Evolutionary conservation across 306 rosid species (phyloP).

Genomic region (Vigna hirtella): DNA sequence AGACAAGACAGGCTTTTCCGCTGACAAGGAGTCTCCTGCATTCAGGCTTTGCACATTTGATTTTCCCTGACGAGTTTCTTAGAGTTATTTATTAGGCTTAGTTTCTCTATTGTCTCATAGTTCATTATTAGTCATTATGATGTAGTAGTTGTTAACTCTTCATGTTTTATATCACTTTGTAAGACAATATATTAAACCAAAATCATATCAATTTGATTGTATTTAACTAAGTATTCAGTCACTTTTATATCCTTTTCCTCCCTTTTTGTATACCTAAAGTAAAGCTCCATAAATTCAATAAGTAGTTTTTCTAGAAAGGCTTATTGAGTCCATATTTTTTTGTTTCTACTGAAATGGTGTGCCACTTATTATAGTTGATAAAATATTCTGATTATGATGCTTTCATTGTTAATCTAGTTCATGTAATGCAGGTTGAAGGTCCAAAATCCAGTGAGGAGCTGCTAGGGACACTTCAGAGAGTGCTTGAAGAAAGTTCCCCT

Average conservation of each 20-base stretch:
- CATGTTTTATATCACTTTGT: not conserved
- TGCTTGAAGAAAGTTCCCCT: slow-evolving; percentile 90
- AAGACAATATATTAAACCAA: not conserved
- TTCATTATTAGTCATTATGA: no score
- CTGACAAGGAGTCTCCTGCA: no score
- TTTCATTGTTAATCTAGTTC: slow-evolving; percentile 36
- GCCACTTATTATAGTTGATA: slow-evolving; percentile 24
- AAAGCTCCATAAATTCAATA: not conserved
- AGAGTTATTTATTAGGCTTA: no score
- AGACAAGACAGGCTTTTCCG: no score
- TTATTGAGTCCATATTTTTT: slow-evolving; percentile 19
- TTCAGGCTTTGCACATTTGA: no score
- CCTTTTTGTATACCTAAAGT: not conserved
- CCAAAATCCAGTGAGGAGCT: slow-evolving; percentile 89
- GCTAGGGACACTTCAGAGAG: slow-evolving; percentile 77
- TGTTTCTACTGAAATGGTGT: slow-evolving; percentile 24
- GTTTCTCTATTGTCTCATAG: no score
- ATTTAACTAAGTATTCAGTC: not conserved
- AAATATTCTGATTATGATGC: slow-evolving; percentile 32
- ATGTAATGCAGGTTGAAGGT: slow-evolving; percentile 79
- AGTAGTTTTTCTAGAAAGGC: not conserved
- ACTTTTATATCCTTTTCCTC: not conserved
- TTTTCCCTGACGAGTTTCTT: no score
- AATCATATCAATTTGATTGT: not conserved
- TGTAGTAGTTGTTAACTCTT: no score